Evolutionary conservation across 2,329 filamentous ascomycete genomes (phyloP).

Genomic region (Aschersonia sp.): DNA sequence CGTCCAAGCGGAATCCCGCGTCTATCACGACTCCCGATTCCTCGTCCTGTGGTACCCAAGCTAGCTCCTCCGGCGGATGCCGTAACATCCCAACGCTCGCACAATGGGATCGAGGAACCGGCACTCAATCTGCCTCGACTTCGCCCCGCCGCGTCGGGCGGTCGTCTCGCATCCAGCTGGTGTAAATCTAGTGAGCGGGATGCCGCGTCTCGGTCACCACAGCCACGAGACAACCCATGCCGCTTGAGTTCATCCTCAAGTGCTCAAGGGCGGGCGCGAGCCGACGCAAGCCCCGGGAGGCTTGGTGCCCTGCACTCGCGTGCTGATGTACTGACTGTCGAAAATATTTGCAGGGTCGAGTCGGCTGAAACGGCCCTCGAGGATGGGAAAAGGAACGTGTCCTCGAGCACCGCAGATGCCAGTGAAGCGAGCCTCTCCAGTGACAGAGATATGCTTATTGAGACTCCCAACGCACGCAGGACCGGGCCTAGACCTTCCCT

Average conservation of each 20-base stretch:
- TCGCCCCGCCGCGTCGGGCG: slow-evolving; percentile 23
- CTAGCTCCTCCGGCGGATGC: slow-evolving; percentile 12
- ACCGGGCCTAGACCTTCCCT: slow-evolving; percentile 40
- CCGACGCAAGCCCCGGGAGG: too few relatives aligned
- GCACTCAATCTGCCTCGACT: slow-evolving; percentile 25
- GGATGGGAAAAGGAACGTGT: too few relatives aligned
- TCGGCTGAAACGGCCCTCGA: too few relatives aligned
- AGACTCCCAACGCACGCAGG: slow-evolving; percentile 9
- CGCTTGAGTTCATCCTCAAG: background rate
- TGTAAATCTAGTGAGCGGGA: slow-evolving; percentile 7
- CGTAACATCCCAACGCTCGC: slow-evolving; percentile 6
- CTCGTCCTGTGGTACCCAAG: slow-evolving; percentile 18
- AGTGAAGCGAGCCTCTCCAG: too few relatives aligned
- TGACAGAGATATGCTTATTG: slow-evolving; percentile 6
- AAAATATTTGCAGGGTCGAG: too few relatives aligned
- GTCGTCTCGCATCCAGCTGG: slow-evolving; percentile 17
- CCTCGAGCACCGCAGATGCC: too few relatives aligned
- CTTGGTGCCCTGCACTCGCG: too few relatives aligned
- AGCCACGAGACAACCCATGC: slow-evolving; percentile 6
- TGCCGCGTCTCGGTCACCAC: slow-evolving; percentile 6
- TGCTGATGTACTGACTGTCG: too few relatives aligned
- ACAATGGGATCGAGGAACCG: slow-evolving; percentile 6
- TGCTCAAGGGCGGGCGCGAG: too few relatives aligned
- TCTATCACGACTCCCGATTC: slow-evolving; percentile 22
- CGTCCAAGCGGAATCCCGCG: slow-evolving; percentile 21